A percentile compares a stretch with the other conserved stretches of the same genome.
Evolutionary conservation across 2,329 filamentous ascomycete genomes (phyloP).

Genomic region (Pezicula carpinea): DNA sequence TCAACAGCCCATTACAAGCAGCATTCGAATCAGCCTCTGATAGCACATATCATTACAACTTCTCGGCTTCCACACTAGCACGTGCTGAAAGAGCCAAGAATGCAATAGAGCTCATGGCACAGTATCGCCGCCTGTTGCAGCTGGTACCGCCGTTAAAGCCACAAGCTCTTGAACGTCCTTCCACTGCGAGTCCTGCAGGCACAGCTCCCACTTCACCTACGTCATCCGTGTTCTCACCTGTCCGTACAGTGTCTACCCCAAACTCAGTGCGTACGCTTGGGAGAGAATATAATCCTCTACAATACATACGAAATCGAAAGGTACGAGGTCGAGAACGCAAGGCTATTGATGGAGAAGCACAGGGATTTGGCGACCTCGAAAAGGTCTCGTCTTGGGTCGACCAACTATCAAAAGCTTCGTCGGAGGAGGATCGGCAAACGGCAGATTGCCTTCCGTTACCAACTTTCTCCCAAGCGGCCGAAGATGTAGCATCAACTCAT

Average conservation of each 20-base stretch:
- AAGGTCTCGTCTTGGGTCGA: conserved; percentile 76
- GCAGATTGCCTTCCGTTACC: conserved; percentile 38
- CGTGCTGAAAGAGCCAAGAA: conserved; percentile 80
- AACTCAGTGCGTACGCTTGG: conserved; percentile 42
- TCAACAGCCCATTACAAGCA: conserved; percentile 42
- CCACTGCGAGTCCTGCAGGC: conserved; percentile 36
- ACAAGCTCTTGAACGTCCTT: conserved; percentile 30
- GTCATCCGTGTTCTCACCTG: conserved; percentile 30
- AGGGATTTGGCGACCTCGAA: conserved; percentile 72
- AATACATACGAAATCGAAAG: conserved; percentile 87
- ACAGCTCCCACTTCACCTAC: conserved; percentile 33
- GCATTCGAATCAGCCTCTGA: conserved; percentile 41
- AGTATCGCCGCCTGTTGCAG: conserved; percentile 78
- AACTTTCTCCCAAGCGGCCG: conserved; percentile 29
- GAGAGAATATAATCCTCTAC: conserved; percentile 82
- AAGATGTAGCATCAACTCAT: conserved; percentile 22
- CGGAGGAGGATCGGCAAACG: conserved; percentile 16
- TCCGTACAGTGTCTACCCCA: conserved; percentile 31
- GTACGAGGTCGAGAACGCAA: conserved; percentile 74
- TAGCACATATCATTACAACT: conserved; percentile 53
- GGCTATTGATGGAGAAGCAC: conserved; percentile 66
- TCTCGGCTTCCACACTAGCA: conserved; percentile 75
- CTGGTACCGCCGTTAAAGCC: conserved; percentile 69
- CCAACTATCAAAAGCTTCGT: conserved; percentile 39
- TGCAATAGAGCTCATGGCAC: conserved; percentile 78